Evolutionary conservation across 108 stramenopile genomes (phyloP).

Genomic region (Skeletonema potamos): DNA sequence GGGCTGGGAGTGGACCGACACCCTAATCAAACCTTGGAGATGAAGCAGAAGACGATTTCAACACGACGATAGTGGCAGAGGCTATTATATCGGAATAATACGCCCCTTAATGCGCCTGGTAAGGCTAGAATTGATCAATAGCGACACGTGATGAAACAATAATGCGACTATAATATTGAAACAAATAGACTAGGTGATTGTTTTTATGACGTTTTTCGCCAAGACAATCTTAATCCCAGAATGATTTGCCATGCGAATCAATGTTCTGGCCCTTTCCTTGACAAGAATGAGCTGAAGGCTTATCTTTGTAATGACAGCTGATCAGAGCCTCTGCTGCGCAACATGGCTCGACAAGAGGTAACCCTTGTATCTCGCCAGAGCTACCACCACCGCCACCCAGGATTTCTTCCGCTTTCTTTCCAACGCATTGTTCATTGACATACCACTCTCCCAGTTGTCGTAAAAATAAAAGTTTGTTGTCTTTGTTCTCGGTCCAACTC

Average conservation of each 20-base stretch:
- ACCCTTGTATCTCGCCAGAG: background rate
- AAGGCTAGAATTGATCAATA: no score
- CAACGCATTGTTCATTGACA: constrained; percentile 63
- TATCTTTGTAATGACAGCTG: constrained; percentile 71
- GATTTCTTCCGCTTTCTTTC: constrained; percentile 31
- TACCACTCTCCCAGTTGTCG: constrained; percentile 83
- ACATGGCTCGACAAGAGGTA: constrained; percentile 32
- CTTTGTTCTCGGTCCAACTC: constrained; percentile 80
- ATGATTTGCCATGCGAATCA: constrained; percentile 43
- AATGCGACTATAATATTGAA: background rate
- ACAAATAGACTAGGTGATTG: background rate
- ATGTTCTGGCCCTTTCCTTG: constrained; percentile 38
- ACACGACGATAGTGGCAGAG: no score
- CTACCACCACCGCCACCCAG: no score
- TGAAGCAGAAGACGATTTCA: no score
- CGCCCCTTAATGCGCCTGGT: no score
- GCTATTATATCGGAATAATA: no score
- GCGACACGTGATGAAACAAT: background rate
- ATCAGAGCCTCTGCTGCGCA: constrained; percentile 58
- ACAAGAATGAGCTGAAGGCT: constrained; percentile 66
- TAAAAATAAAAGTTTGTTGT: constrained; percentile 78
- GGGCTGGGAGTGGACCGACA: no score
- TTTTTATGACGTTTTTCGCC: no score
- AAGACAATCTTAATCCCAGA: constrained; percentile 42
- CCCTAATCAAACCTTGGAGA: no score